phyloP scores from a whole-genome alignment of 2,329 filamentous ascomycete genomes.

The Orbilia blumenaviensis region DNA sequence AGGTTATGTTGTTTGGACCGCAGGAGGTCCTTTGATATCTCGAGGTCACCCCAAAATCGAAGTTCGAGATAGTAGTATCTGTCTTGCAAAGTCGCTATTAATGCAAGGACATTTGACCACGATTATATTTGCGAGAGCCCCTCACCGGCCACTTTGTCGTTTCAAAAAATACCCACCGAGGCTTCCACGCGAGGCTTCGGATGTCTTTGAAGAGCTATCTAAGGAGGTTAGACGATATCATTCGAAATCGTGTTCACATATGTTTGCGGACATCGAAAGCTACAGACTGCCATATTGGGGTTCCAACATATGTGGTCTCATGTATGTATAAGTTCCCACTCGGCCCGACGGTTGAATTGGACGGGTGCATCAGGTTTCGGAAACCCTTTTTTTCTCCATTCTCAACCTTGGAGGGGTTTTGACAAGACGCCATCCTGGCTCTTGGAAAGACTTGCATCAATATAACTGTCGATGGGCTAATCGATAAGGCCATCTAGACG shows the following conservation, averaged over 20 bases:
- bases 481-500: background rate
- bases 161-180: background rate
- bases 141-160: conserved; percentile 39
- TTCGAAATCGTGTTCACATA: conserved; percentile 8
- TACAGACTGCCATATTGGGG: conserved; percentile 38
- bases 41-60: background rate
- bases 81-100: background rate
- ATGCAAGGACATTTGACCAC: background rate
- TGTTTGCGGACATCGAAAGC: conserved; percentile 28
- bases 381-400: too few relatives aligned
- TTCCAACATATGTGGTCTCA: conserved; percentile 50
- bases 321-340: conserved; percentile 20
- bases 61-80: background rate
- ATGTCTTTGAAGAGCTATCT: conserved; percentile 1
- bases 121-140: background rate
- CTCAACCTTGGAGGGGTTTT: background rate
- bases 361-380: conserved; percentile 13
- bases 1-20: conserved; percentile 33
- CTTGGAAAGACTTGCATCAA: background rate
- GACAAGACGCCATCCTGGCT: conserved; percentile 7
- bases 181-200: conserved; percentile 13
- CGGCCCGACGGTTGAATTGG: conserved; percentile 51
- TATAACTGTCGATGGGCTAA: background rate
- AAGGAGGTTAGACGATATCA: background rate
- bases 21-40: conserved; percentile 32